These are phyloP conservation scores for Neocatenulostroma microsporum DNA, from an alignment of 2,329 filamentous ascomycete genomes.

Conservation along the genomic window DNA sequence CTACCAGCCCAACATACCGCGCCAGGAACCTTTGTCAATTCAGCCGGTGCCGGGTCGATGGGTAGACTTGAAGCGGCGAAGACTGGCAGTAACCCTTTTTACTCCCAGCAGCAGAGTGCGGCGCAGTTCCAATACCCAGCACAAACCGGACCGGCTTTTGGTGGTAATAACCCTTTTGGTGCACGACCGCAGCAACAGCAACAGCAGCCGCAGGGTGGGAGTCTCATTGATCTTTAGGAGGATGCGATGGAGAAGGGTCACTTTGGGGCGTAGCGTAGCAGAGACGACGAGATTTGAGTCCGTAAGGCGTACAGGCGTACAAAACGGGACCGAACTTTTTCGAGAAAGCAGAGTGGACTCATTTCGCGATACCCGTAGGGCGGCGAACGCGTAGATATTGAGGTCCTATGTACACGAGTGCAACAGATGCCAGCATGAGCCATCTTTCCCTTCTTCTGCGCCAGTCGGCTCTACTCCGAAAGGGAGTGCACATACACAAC, in stretches of 20 bases:
- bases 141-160: conserved; percentile 45
- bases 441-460: no score
- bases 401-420: no score
- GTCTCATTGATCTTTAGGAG: conserved; percentile 51
- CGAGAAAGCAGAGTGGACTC: no score
- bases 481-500: conserved; percentile 28
- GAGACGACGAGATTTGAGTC: no score
- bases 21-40: conserved; percentile 93
- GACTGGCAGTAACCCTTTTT: conserved; percentile 87
- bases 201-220: conserved; percentile 43
- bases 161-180: conserved; percentile 50
- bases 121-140: conserved; percentile 41
- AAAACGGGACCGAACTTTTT: no score
- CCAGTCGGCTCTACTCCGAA: no score
- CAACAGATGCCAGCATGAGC: no score
- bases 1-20: conserved; percentile 96
- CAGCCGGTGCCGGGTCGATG: conserved; percentile 67
- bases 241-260: neutral
- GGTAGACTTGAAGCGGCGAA: conserved; percentile 58
- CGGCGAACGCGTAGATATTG: no score
- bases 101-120: conserved; percentile 46
- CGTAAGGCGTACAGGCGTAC: no score
- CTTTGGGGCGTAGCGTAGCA: no score
- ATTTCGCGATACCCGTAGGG: no score
- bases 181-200: conserved; percentile 38